phyloP scores from a whole-genome alignment of 352 stramenopile genomes.

The Blastocystis sp. region DNA sequence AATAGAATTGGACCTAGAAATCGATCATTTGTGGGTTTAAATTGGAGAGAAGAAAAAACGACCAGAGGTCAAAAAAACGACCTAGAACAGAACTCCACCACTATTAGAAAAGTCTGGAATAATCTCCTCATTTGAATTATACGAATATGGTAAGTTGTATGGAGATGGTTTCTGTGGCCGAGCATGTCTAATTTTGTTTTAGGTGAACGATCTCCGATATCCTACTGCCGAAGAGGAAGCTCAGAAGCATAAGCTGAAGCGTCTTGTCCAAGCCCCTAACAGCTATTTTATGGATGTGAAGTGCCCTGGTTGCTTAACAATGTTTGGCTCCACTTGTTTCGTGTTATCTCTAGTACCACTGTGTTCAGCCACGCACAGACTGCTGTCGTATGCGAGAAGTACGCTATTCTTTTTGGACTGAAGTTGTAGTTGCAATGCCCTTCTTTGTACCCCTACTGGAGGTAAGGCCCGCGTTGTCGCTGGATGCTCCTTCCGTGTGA shows the following conservation, averaged over 20 bases:
- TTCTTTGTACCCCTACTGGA: constrained; percentile 58
- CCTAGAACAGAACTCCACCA: constrained; percentile 2
- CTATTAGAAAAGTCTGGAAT: constrained; percentile 53
- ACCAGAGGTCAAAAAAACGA: neutral
- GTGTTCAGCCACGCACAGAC: constrained; percentile 95
- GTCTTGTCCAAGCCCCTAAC: constrained; percentile 97
- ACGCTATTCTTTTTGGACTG: neutral
- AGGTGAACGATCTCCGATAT: constrained; percentile 85
- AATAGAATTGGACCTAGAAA: too few species aligned
- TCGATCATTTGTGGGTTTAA: too few species aligned
- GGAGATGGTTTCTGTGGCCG: neutral
- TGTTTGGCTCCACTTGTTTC: constrained; percentile 66
- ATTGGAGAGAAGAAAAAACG: neutral
- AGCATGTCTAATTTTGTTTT: neutral
- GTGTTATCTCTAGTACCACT: constrained; percentile 76
- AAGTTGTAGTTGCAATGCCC: constrained; percentile 44
- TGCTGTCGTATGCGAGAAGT: constrained; percentile 64
- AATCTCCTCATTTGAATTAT: constrained; percentile 39
- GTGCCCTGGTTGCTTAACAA: constrained; percentile 99
- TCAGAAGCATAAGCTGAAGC: constrained; percentile 97
- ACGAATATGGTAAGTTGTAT: constrained; percentile 44
- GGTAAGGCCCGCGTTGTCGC: constrained; percentile 55
- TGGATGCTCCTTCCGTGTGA: constrained; percentile 28
- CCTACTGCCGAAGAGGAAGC: constrained; percentile 85
- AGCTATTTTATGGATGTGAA: constrained; percentile 99